Base-by-base conservation (phyloP, 768 basidiomycete species). In the Erythrobasidium yunnanense region DNA sequence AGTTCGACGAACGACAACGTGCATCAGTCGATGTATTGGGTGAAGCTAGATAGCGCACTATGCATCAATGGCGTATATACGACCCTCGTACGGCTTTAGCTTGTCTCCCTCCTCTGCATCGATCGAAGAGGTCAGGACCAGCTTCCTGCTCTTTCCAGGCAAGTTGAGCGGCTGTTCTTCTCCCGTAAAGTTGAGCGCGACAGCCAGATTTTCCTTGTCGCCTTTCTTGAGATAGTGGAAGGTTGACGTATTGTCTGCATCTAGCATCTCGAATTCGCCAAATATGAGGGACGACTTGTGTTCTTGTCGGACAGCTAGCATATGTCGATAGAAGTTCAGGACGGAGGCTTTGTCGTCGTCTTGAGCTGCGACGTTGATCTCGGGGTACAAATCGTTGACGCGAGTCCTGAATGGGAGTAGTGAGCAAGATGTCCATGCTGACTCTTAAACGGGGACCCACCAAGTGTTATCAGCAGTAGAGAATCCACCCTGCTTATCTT, bases 201-300 rank as follows among this genome's bases (percentile, higher is more conserved):
- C 60, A 25, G 25, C 27, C 3, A 63, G 18, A 8, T n/a, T 51
- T 13, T 63, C 25, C 2, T 30, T 25, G 49, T 49, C 46, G 2
- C 27, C 8, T 49, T 29, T 74, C 23, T 83, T 79, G 0, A 75
- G 78, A 71, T 81, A 86, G 0, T 81, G 82, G 58, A 86, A 83
- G 22, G 83, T 79, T 27, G 79, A 70, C 27, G 81, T 77, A 71
- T 86, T 77, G 0, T 72, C 72, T 0, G 76, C 72, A 6, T 81
- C 78, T 2, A 84, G 72, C 33, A 82, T 78, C 4, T 73, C 70
- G 70, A 86, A 88, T 38, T 80, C 78, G 17, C 87, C 87, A 71
- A 83, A 83, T 1, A 82, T 79, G 62, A 87, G 84, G 70, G 85
- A 71, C 23, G 83, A 79, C 18, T 80, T 77, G 66, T 84, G 72